Conservation (phyloP, 2,329 filamentous ascomycete genomes). For the Microdochium bolleyi region DNA sequence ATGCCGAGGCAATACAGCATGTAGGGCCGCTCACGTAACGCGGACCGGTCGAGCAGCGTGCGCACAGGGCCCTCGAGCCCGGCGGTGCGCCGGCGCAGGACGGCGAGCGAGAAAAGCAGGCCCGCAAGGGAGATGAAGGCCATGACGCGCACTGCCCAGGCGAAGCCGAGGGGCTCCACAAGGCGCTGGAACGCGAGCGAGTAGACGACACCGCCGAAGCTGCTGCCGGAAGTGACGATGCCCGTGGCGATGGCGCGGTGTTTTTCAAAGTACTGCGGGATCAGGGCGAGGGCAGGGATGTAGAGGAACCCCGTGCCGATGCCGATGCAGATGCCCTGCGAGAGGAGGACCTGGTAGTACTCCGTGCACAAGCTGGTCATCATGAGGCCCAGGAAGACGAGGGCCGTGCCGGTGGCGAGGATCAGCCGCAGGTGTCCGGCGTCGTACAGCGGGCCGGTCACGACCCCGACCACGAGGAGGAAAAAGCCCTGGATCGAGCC, state of each 20-base stretch:
- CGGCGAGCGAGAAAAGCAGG: conserved; percentile 17
- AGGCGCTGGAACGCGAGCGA: conserved; percentile 26
- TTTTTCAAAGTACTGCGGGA: conserved; percentile 29
- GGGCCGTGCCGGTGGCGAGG: conserved; percentile 13
- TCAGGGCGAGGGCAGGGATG: conserved; percentile 28
- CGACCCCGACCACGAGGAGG: conserved; percentile 15
- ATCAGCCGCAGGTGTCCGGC: conserved; percentile 15
- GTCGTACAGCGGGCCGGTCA: conserved; percentile 19
- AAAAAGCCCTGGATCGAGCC: conserved; percentile 20
- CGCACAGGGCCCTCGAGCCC: conserved; percentile 2
- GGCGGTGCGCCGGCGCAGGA: conserved; percentile 16
- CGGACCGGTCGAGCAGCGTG: conserved; percentile 18
- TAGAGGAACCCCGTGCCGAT: conserved; percentile 30
- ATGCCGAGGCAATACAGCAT: conserved; percentile 21
- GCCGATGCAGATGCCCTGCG: conserved; percentile 31
- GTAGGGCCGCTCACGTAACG: conserved; percentile 21
- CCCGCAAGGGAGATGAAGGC: conserved; percentile 24
- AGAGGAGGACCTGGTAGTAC: conserved; percentile 28
- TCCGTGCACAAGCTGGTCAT: conserved; percentile 7
- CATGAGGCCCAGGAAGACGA: conserved; percentile 20
- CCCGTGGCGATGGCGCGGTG: conserved; percentile 32
- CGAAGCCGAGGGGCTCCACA: conserved; percentile 19
- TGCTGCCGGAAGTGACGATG: conserved; percentile 30
- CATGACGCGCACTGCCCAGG: conserved; percentile 25
- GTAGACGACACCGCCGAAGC: conserved; percentile 28